Evolutionary conservation across 208 protist genomes (phyloP).

Genomic region (Crithidia sp.): DNA sequence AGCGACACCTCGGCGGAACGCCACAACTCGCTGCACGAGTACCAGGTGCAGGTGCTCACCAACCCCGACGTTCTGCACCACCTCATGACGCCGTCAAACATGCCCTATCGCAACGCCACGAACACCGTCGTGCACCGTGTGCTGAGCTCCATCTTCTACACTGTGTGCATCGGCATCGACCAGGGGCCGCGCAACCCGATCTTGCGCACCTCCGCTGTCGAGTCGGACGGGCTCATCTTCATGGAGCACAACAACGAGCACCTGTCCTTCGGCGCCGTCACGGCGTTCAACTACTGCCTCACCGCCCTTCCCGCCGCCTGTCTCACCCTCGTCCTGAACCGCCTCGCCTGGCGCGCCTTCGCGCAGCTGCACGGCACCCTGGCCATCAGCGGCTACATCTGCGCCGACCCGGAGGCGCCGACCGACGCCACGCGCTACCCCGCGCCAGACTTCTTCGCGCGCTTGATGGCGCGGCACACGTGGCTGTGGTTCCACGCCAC

Average conservation of each 20-base stretch:
- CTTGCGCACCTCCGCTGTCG: constrained; percentile 6
- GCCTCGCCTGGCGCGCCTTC: constrained; percentile 33
- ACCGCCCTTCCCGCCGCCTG: constrained; percentile 15
- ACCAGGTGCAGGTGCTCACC: constrained; percentile 72
- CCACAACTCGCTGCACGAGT: constrained; percentile 20
- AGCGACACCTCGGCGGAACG: constrained; percentile 18
- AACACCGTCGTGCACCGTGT: constrained; percentile 67
- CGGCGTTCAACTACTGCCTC: constrained; percentile 21
- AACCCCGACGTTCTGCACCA: constrained; percentile 52
- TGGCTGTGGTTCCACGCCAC: constrained; percentile 36
- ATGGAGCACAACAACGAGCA: constrained; percentile 21
- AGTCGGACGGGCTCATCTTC: constrained; percentile 28
- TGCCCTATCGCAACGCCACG: constrained; percentile 36
- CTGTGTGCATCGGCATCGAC: constrained; percentile 29
- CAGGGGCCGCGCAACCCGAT: constrained; percentile 15
- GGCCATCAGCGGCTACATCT: constrained; percentile 36
- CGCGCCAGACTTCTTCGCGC: constrained; percentile 23
- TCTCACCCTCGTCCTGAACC: constrained; percentile 35
- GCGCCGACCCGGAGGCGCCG: constrained; percentile 19
- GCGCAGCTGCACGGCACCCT: constrained; percentile 23
- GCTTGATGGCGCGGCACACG: constrained; percentile 18
- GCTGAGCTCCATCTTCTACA: constrained; percentile 52
- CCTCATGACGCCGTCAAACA: constrained; percentile 38
- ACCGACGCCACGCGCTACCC: constrained; percentile 23
- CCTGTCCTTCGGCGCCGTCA: constrained; percentile 17